Evolutionary conservation across 1,139 yeast genomes (phyloP).

Genomic region (Candida sojae): DNA sequence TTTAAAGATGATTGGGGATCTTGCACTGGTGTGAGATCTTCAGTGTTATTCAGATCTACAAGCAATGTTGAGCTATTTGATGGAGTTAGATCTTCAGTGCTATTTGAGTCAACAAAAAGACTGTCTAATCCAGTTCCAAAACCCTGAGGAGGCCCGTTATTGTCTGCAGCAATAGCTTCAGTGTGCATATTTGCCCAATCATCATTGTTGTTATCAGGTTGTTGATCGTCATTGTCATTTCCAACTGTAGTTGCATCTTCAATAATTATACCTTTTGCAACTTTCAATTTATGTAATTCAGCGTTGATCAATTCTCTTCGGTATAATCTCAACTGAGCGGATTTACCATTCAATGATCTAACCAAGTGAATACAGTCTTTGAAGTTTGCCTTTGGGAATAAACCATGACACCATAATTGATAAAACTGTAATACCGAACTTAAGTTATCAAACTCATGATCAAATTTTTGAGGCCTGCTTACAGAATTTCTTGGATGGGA

Average conservation of each 20-base stretch:
- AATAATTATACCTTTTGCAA: conserved; percentile 33
- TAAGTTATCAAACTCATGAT: conserved; percentile 44
- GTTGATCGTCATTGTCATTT: not conserved
- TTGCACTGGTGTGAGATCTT: not conserved
- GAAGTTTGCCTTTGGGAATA: conserved; percentile 79
- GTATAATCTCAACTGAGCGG: conserved; percentile 35
- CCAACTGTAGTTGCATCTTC: conserved; percentile 8
- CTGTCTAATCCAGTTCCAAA: not conserved
- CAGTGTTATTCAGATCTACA: not conserved
- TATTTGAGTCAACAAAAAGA: conserved; percentile 4
- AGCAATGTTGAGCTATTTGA: not conserved
- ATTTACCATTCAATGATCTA: conserved; percentile 33
- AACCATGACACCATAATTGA: conserved; percentile 83
- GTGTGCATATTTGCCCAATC: conserved; percentile 3
- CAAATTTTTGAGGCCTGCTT: conserved; percentile 21
- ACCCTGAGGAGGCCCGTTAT: not conserved
- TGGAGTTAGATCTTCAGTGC: not conserved
- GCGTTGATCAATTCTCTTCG: conserved; percentile 37
- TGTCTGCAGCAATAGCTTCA: not conserved
- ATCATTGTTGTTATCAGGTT: conserved; percentile 25
- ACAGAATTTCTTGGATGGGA: conserved; percentile 1
- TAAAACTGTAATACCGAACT: conserved; percentile 59
- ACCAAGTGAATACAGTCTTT: conserved; percentile 53
- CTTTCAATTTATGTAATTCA: conserved; percentile 35
- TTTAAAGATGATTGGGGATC: not conserved